Evolutionary conservation across 148 eudicot species (phyloP), one percentile per base, ranked within the genome.

Genomic region (Mesembryanthemum crystallinum): DNA sequence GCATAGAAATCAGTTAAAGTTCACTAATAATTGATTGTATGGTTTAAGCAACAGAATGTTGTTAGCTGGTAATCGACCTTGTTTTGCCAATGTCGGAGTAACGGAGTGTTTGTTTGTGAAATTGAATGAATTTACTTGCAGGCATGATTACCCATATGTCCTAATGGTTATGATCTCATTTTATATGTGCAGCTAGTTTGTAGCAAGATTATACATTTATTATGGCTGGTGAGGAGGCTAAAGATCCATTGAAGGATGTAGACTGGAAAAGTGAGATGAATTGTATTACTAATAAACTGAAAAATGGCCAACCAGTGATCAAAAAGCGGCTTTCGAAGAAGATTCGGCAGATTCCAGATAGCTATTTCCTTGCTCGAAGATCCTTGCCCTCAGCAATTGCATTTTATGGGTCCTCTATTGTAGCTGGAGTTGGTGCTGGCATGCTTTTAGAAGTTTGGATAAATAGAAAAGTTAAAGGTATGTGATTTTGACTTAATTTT

Each of bases 341-440:
- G 69, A 65, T 85, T 43, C 80, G 90, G 78, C 85, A 87, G 69
- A 87, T 90, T 61, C 92, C 96, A 20, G 92, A 90, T 12, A 80
- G 70, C 76, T 90, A 90, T 80, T 88, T 90, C 63, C 88, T 90
- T 78, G 89, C 89, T 62, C 83, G 95, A 30, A 87, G 27, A 71
- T 85, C 95, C 35, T 42, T 81, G 73, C 90, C 90, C 67, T 69
- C 82, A 13, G 88, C 88, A 67, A 83, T 83, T 20, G 86, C 83
- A 57, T 85, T 87, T 33, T 90, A 90, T 57, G 94, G 94, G 43
- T 86, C 91, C 1, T 88, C 82, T 74, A 88, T 90, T 77, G 86
- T 75, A 67, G 94, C 83, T 73, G 94, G 91, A 78, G 67, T 90
- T 77, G 94, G 94, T 67, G 91, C 94, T 47, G 94, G 94, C 70